Evolutionary conservation across 1,139 yeast genomes (phyloP).

Genomic region (Taiozyma onychis): DNA sequence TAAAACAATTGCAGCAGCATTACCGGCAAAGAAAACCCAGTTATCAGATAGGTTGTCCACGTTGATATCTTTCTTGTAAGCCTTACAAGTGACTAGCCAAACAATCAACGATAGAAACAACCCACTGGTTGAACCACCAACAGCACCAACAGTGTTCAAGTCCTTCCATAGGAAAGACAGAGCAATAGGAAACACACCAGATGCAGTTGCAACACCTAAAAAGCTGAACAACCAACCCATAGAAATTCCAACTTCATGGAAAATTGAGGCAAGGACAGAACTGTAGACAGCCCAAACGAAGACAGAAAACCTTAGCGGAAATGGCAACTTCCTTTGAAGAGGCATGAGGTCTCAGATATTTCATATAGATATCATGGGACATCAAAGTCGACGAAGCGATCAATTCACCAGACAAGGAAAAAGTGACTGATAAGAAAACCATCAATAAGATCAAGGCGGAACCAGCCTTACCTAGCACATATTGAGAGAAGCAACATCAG

Average conservation of each 20-base stretch:
- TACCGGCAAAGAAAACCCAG: constrained; percentile 26
- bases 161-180: constrained; percentile 37
- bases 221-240: constrained; percentile 39
- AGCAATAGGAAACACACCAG: constrained; percentile 38
- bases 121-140: constrained; percentile 40
- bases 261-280: constrained; percentile 37
- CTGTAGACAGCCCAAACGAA: constrained; percentile 33
- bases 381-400: constrained; percentile 43
- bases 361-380: constrained; percentile 42
- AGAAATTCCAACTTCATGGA: constrained; percentile 33
- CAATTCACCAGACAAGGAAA: constrained; percentile 43
- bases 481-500: constrained; percentile 36
- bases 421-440: constrained; percentile 45
- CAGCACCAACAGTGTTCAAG: constrained; percentile 33
- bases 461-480: constrained; percentile 41
- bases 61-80: constrained; percentile 27
- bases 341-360: constrained; percentile 38
- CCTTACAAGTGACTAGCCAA: constrained; percentile 38
- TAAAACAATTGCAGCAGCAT: constrained; percentile 23
- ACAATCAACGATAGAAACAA: constrained; percentile 36
- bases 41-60: constrained; percentile 12
- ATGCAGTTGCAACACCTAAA: constrained; percentile 36
- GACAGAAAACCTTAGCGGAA: constrained; percentile 36
- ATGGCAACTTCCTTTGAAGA: constrained; percentile 34
- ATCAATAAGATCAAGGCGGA: constrained; percentile 37